Conservation (phyloP, 805 yeast genomes). For the Suhomyces tanzawaensis region DNA sequence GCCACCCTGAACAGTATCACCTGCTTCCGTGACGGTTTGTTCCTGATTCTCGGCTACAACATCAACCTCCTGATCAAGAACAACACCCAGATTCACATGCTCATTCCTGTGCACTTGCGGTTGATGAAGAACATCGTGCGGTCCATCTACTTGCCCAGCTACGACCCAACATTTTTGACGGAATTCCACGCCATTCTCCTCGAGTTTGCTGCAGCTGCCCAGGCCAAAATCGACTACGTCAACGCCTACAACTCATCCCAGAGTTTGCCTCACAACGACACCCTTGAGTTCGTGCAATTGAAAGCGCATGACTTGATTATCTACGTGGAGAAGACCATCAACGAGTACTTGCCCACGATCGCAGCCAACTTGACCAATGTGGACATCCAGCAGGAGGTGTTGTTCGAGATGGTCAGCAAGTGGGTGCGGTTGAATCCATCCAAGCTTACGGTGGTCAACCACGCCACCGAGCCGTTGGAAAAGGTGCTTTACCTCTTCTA, state of each 20-base stretch:
- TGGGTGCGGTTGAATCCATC: slow-evolving; percentile 38
- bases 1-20: slow-evolving; percentile 35
- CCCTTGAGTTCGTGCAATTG: slow-evolving; percentile 17
- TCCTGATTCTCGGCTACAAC: slow-evolving; percentile 32
- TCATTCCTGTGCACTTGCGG: slow-evolving; percentile 32
- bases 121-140: slow-evolving; percentile 35
- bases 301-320: slow-evolving; percentile 23
- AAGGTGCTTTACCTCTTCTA: slow-evolving; percentile 31
- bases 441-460: slow-evolving; percentile 21
- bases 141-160: slow-evolving; percentile 36
- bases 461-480: slow-evolving; percentile 29
- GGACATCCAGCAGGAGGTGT: slow-evolving; percentile 29
- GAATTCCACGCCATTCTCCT: slow-evolving; percentile 27
- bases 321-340: slow-evolving; percentile 24
- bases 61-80: slow-evolving; percentile 14
- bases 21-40: slow-evolving; percentile 42
- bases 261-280: slow-evolving; percentile 1
- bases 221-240: slow-evolving; percentile 1
- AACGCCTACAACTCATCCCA: not conserved
- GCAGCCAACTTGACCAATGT: slow-evolving; percentile 22
- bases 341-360: slow-evolving; percentile 27
- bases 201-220: slow-evolving; percentile 19
- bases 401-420: slow-evolving; percentile 32
- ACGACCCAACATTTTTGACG: slow-evolving; percentile 28
- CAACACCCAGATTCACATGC: slow-evolving; percentile 9